phyloP scores from a whole-genome alignment of 2,329 filamentous ascomycete species.

The Colletotrichum tropicale region DNA sequence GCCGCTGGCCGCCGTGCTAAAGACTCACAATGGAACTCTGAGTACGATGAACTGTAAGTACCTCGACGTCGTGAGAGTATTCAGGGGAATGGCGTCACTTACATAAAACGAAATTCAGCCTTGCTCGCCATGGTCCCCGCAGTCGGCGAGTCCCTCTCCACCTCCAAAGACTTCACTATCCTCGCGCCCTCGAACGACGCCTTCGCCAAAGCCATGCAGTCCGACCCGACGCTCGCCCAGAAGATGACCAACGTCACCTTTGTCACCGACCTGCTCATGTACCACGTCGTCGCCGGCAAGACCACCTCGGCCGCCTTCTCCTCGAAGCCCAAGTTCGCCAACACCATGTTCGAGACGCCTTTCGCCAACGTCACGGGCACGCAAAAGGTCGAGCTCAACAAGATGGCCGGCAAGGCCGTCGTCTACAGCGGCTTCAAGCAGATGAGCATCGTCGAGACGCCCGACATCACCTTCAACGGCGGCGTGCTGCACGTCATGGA shows the following conservation, averaged over 20 bases:
- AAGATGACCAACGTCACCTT: constrained; percentile 42
- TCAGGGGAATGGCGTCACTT: not conserved
- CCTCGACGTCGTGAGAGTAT: no score
- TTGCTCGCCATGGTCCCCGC: constrained; percentile 20
- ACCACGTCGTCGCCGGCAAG: constrained; percentile 65
- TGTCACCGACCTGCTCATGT: constrained; percentile 56
- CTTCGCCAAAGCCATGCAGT: constrained; percentile 42
- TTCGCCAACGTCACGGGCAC: constrained; percentile 55
- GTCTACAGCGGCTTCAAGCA: constrained; percentile 36
- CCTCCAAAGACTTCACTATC: constrained; percentile 42
- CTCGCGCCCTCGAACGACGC: constrained; percentile 63
- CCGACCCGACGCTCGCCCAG: constrained; percentile 34
- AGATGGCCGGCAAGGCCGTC: constrained; percentile 46
- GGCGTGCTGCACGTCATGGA: constrained; percentile 59
- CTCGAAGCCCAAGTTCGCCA: constrained; percentile 30
- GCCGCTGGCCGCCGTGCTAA: constrained; percentile 23
- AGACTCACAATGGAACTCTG: constrained; percentile 24
- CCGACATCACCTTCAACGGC: constrained; percentile 51
- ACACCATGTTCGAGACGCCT: constrained; percentile 35
- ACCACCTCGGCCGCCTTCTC: constrained; percentile 37
- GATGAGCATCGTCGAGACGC: constrained; percentile 39
- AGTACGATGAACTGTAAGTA: constrained; percentile 27
- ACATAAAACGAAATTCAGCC: not conserved
- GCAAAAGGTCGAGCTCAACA: constrained; percentile 47
- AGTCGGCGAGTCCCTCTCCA: constrained; percentile 30